Base-by-base conservation (phyloP, 148 eudicot species). In the Arbutus unedo region DNA sequence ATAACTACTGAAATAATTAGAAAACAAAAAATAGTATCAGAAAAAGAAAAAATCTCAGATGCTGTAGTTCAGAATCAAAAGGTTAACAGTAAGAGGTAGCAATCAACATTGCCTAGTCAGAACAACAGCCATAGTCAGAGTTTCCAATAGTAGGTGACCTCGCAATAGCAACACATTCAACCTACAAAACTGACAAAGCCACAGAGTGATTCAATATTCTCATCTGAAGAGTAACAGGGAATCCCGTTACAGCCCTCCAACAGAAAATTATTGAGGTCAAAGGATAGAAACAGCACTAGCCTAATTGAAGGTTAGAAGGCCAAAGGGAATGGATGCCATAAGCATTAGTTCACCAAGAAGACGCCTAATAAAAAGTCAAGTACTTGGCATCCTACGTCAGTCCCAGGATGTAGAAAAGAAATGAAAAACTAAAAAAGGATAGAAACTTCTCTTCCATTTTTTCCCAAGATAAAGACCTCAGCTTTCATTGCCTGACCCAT, bases 301-400 rank as follows among this genome's bases (percentile, higher is more conserved):
- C 66, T 54, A 47, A 77, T 38, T 77, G 47, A 55, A 55, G 64
- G 38, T 47, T 23, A 77, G 21, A 53, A 55, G 67, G 67, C 67
- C 80, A 55, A 3, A 53, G 38, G 5, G 0, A 55, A 77, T 5
- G 41, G 80, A 56, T 54, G 60, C 25, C 8, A 64, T 64, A 73
- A 77, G 31, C 25, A 38, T 77, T 77, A 55, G 66, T 55, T 18
- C 23, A 55, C 43, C 9, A 25, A 55, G 23, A 55, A 54, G 41
- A 45, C n/a, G 53, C 31, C 13, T 18, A 2, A 47, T 47, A 45
- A 48, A 45, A n/a, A 23, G 54, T 74, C 6, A 18, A 73, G 76
- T 44, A 73, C 45, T 73, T 45, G 13, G 76, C 25, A 73, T 18
- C 18, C 76, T 3, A 31, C 45, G 2, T 8, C 76, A 73, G 19